A percentile compares a stretch with the other conserved stretches of the same genome.
These are phyloP conservation scores for Pharus latifolius DNA, from an alignment of 176 grass and related monocot genomes.

Conservation along the genomic window DNA sequence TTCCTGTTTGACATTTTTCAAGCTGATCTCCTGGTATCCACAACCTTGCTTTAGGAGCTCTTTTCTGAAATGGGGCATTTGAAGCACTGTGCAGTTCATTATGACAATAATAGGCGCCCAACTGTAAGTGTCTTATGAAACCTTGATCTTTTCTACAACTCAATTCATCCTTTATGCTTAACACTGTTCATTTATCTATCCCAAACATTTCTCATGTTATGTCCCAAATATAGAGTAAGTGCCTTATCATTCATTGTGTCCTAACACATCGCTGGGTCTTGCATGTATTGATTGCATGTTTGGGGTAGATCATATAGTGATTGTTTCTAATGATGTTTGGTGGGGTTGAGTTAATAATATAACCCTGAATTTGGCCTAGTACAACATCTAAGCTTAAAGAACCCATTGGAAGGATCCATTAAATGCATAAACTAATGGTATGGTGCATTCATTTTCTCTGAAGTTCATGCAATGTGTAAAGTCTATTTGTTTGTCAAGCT, in stretches of 20 bases:
- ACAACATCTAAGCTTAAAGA: neutral
- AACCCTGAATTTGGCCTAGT: neutral
- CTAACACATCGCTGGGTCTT: neutral
- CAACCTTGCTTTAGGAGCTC: constrained; percentile 57
- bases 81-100: constrained; percentile 95
- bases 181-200: neutral
- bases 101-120: constrained; percentile 64
- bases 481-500: neutral
- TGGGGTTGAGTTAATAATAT: neutral
- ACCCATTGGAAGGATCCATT: neutral
- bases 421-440: neutral
- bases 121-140: constrained; percentile 50
- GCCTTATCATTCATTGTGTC: neutral
- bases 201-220: neutral
- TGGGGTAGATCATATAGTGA: neutral
- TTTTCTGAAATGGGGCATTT: constrained; percentile 89
- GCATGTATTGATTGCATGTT: neutral
- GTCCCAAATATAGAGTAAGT: neutral
- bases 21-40: constrained; percentile 35
- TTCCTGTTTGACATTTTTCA: constrained; percentile 16
- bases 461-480: neutral
- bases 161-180: neutral
- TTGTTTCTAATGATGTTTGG: neutral
- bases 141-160: neutral
- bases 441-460: neutral